These are phyloP conservation scores for Cystobasidium onofrii DNA, from an alignment of 768 basidiomycete species.

Conservation along the genomic window DNA sequence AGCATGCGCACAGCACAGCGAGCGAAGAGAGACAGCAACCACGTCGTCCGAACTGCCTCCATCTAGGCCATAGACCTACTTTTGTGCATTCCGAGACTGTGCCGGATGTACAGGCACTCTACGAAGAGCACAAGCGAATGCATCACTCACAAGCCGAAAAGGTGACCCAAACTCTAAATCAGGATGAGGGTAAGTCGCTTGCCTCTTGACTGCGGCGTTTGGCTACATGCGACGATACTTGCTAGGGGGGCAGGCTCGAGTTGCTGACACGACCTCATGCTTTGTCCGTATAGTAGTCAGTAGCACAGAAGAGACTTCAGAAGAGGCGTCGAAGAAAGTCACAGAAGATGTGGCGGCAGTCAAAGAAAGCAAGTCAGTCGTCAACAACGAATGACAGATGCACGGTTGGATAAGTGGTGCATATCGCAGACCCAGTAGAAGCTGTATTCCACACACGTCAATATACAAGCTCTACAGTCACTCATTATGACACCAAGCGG, in stretches of 20 bases:
- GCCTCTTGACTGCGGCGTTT: not conserved
- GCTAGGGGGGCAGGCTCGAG: no score
- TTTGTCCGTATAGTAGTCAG: no score
- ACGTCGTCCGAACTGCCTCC: not conserved
- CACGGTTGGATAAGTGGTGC: not conserved
- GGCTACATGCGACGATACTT: no score
- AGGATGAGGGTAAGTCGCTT: not conserved
- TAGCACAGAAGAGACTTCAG: not conserved
- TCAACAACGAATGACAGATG: not conserved
- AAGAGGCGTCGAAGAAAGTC: not conserved
- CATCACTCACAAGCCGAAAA: not conserved
- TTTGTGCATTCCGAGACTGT: constrained; percentile 19
- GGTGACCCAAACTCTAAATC: not conserved
- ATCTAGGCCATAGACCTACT: constrained; percentile 20
- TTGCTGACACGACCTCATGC: no score
- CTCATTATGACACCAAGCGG: no score
- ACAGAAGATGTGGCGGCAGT: not conserved
- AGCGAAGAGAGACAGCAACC: not conserved
- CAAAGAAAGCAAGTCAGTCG: not conserved
- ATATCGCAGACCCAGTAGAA: not conserved
- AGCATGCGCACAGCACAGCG: not conserved
- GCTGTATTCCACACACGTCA: not conserved
- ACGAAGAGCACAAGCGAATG: not conserved
- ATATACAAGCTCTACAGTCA: not conserved
- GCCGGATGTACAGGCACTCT: constrained; percentile 15